Evolutionary conservation across 2,329 filamentous ascomycete genomes (phyloP), one percentile per base, ranked within the genome.

Genomic region (Dothidotthia symphoricarpi): DNA sequence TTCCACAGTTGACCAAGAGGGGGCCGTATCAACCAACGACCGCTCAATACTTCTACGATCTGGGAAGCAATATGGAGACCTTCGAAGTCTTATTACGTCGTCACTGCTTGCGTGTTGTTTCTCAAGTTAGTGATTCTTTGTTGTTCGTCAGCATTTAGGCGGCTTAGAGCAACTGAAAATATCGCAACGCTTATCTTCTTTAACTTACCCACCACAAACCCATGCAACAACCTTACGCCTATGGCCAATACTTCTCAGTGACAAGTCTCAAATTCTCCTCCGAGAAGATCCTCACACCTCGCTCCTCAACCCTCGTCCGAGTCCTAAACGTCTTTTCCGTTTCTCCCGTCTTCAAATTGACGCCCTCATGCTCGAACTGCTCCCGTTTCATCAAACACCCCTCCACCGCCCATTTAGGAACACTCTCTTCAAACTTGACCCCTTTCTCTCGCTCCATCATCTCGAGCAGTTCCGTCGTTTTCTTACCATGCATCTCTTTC

Each of bases 361-460:
- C 28, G 1, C 59, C 59, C 27, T 58, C 40, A 35, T 63, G 61
- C 29, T 62, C 53, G 29, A 44, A 53, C 34, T 53, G 51, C 39
- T 62, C 58, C 37, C 59, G 46, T 43, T 64, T 64, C 1, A 63
- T 19, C 28, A 63, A n/a, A 24, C 55, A 55, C 4, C 61, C 61
- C 28, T 59, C 59, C 14, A 64, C 32, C 16, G 58, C 61, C 61
- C 61, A 64, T n/a, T 34, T 51, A 9, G 59, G 59, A 13, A 63
- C 59, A 3, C 42, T 41, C 9, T 62, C 48, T 28, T 59, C 52
- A 29, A 49, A 64, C 4, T 27, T 40, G 1, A 58, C 35, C 0
- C 51, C 49, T 27, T 57, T 59, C 8, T 61, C 51, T 12, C 28
- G 34, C 16, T 48, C 35, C 51, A 64, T 51, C 49, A 59, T 56